Evolutionary conservation across 192 early-diverging fungal species (phyloP), one percentile per base, ranked within the genome.

Genomic region (Polychytrium aggregatum): DNA sequence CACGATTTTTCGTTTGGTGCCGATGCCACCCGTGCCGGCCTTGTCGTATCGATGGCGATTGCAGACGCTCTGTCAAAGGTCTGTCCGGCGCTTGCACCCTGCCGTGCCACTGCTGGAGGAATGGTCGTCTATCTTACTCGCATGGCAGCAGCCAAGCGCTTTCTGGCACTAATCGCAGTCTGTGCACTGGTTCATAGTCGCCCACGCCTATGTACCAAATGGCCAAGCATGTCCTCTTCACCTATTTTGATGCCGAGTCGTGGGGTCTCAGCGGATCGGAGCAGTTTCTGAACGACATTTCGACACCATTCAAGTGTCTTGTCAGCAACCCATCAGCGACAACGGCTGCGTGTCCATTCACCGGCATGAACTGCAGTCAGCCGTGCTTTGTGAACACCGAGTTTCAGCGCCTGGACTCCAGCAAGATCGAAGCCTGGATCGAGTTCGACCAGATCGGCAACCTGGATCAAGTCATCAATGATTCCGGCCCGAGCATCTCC

Each of bases 181-280:
- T n/a, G n/a, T n/a, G n/a, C n/a, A n/a, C n/a, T n/a, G n/a, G n/a
- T n/a, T n/a, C n/a, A n/a, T n/a, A n/a, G n/a, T n/a, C n/a, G n/a
- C n/a, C n/a, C n/a, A n/a, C n/a, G n/a, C n/a, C n/a, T n/a, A n/a
- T n/a, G n/a, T n/a, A n/a, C n/a, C n/a, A n/a, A 2, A 62, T 85
- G 40, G 57, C 61, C 33, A 83, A 84, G 44, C 74, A 86, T 53
- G 78, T 90, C 21, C 14, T 90, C 24, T 90, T 83, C 59, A 86
- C 82, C 11, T 57, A 74, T 14, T 90, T 90, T 52, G 67, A 71
- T 18, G 78, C 68, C 13, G 87, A 90, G 57, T 43, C 76, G 24
- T 90, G 78, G 72, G 83, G 75, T 26, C 83, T 74, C 55, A 70
- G 79, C 31, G 87, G 87, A n/a, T 90, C 87, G 2, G 73, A 84